Evolutionary conservation across 306 rosid genomes (phyloP).

Genomic region (Cicer arietinum): DNA sequence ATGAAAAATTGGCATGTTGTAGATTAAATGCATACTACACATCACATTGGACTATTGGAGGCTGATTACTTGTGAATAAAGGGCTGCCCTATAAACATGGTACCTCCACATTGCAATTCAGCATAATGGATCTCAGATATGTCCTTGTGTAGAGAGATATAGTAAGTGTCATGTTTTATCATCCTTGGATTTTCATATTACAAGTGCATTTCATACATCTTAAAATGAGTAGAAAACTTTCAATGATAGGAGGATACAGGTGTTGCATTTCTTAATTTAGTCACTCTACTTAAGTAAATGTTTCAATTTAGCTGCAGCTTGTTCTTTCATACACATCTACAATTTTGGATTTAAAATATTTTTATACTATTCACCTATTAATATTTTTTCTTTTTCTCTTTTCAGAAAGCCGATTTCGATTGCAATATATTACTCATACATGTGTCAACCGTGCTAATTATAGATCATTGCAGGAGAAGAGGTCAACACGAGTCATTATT

Average conservation of each 20-base stretch:
- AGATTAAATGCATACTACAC: too few relatives aligned
- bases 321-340: neutral
- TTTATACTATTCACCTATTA: neutral
- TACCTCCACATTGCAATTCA: neutral
- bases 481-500: slow-evolving; percentile 37
- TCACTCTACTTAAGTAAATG: neutral
- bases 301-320: slow-evolving; percentile 20
- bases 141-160: slow-evolving; percentile 23
- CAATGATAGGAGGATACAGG: slow-evolving; percentile 11
- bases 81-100: too few relatives aligned
- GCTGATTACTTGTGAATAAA: too few relatives aligned
- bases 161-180: slow-evolving; percentile 43
- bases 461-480: slow-evolving; percentile 30
- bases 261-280: slow-evolving; percentile 28
- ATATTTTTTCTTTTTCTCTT: neutral
- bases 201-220: slow-evolving; percentile 19
- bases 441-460: slow-evolving; percentile 19
- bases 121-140: slow-evolving; percentile 36
- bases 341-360: neutral
- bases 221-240: slow-evolving; percentile 21
- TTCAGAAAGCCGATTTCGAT: slow-evolving; percentile 39
- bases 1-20: too few relatives aligned
- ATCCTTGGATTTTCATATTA: slow-evolving; percentile 7
- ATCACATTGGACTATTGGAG: too few relatives aligned
- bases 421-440: slow-evolving; percentile 10